Conservation (phyloP, 1,284 basidiomycete genomes). For the Volvariella surrecta region DNA sequence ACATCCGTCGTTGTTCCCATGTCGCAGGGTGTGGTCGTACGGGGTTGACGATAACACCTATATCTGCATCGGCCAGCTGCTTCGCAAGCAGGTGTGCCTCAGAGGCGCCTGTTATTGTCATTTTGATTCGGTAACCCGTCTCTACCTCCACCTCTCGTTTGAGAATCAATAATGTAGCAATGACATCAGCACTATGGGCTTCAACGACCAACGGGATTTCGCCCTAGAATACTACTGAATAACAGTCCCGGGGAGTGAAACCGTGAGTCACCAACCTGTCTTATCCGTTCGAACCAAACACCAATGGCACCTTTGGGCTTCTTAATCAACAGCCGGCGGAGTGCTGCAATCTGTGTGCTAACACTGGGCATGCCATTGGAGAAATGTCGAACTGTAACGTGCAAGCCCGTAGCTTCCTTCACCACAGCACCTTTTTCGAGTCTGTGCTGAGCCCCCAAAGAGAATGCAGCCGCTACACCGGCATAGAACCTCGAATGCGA, state of each 20-base stretch:
- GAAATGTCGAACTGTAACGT: constrained; percentile 25
- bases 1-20: constrained; percentile 62
- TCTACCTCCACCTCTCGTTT: constrained; percentile 62
- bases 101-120: constrained; percentile 61
- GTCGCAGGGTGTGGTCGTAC: constrained; percentile 48
- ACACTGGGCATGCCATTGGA: constrained; percentile 32
- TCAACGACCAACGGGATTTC: constrained; percentile 44
- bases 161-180: constrained; percentile 67
- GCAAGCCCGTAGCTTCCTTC: constrained; percentile 37
- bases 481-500: constrained; percentile 46
- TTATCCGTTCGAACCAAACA: constrained; percentile 44
- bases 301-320: constrained; percentile 37
- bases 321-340: constrained; percentile 57
- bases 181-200: constrained; percentile 66
- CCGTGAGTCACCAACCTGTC: constrained; percentile 23
- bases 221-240: constrained; percentile 27
- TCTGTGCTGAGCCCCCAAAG: constrained; percentile 50
- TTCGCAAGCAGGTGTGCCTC: constrained; percentile 74
- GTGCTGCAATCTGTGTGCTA: constrained; percentile 54
- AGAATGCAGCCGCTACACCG: constrained; percentile 63
- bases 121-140: constrained; percentile 30
- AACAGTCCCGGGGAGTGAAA: constrained; percentile 2
- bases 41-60: constrained; percentile 66
- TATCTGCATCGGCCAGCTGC: constrained; percentile 59
- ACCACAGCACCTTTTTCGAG: constrained; percentile 65